Evolutionary conservation across 2,329 filamentous ascomycete species (phyloP), one percentile per base, ranked within the genome.

Genomic region (Mariannaea elegans): DNA sequence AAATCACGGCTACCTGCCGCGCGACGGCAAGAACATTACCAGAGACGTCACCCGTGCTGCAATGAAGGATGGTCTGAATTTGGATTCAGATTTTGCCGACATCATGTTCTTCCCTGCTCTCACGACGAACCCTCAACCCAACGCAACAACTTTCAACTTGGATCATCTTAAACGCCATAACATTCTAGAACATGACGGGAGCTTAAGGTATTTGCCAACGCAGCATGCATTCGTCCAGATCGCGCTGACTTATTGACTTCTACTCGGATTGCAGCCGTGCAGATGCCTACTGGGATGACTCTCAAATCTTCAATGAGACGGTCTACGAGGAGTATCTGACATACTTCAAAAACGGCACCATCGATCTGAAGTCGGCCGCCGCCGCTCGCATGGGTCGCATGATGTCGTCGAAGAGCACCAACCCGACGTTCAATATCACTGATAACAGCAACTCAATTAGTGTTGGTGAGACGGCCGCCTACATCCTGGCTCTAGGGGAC

Each of bases 161-260:
- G 23, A 54, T 21, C n/a, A 47, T 21, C 51, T 54, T 2, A 54
- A 54, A 32, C 42, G 32, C 42, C 41, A 54, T 39, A 54, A 54
- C 41, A 21, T 54, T 54, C 41, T 54, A 7, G 51, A 54, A 21
- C 51, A 54, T 16, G 51, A 54, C 13, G 51, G 51, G 7, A 54
- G 51, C 42, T 39, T 54, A n/a, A n/a, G n/a, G n/a, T n/a, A n/a
- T n/a, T n/a, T n/a, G n/a, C n/a, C n/a, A n/a, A n/a, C n/a, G n/a
- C n/a, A n/a, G n/a, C n/a, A n/a, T n/a, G n/a, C n/a, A n/a, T n/a
- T n/a, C n/a, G n/a, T n/a, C n/a, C n/a, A n/a, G n/a, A n/a, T n/a
- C n/a, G n/a, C n/a, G n/a, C n/a, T n/a, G n/a, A n/a, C n/a, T n/a
- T n/a, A n/a, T n/a, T n/a, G n/a, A n/a, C n/a, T n/a, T n/a, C n/a